Conservation (phyloP, 2,329 filamentous ascomycete species). For the Ophiostoma triangulosporum region DNA sequence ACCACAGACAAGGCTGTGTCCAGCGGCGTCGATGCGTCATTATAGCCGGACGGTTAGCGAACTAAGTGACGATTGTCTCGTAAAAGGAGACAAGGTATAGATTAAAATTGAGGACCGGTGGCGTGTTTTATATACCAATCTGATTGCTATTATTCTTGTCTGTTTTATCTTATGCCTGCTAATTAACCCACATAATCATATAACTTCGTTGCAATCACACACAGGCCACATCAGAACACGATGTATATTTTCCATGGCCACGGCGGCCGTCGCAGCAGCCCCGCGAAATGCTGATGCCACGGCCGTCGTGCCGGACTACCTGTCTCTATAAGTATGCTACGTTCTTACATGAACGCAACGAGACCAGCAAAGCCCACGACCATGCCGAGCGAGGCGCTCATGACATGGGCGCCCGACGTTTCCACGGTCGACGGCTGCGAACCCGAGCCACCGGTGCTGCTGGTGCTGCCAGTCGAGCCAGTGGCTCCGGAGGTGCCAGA, state of each 20-base stretch:
- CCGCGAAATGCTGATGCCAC: no score
- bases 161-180: no score
- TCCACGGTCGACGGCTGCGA: background rate
- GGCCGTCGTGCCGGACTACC: no score
- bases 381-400: background rate
- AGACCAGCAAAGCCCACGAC: background rate
- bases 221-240: no score
- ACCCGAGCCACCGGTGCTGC: background rate
- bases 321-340: background rate
- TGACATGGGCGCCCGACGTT: background rate
- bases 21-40: slow-evolving; percentile 7
- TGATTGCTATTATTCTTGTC: no score
- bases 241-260: no score
- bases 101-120: background rate
- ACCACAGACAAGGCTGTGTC: slow-evolving; percentile 6
- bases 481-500: background rate
- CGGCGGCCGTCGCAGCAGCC: no score
- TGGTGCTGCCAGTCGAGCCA: background rate
- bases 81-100: background rate
- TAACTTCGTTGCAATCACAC: no score
- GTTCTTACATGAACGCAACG: background rate
- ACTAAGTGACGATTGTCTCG: no score
- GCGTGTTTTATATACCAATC: no score
- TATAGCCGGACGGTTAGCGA: slow-evolving; percentile 9
- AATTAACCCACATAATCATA: no score